A percentile compares a stretch with the other conserved stretches of the same genome.
phyloP scores from a whole-genome alignment of 2,329 filamentous ascomycete species.

The Penicillium sp. region DNA sequence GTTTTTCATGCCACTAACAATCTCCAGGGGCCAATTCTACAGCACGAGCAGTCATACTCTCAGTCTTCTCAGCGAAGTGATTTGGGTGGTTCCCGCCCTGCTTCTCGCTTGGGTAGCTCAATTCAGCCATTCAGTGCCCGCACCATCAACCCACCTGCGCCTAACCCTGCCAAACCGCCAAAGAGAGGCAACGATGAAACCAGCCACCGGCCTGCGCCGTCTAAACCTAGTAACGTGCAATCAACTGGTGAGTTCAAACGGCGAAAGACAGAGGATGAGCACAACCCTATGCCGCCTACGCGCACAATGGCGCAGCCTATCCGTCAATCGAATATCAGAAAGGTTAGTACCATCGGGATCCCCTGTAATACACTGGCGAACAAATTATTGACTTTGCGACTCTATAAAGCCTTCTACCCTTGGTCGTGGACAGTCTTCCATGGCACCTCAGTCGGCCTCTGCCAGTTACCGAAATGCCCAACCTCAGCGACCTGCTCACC shows the following conservation, averaged over 20 bases:
- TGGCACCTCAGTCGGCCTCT: slow-evolving; percentile 32
- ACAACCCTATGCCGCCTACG: slow-evolving; percentile 61
- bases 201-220: slow-evolving; percentile 42
- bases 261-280: slow-evolving; percentile 72
- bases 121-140: slow-evolving; percentile 60
- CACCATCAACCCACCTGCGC: slow-evolving; percentile 58
- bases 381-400: slow-evolving; percentile 16
- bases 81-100: slow-evolving; percentile 51
- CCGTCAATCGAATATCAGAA: slow-evolving; percentile 72
- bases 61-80: slow-evolving; percentile 47
- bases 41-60: slow-evolving; percentile 32
- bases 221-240: slow-evolving; percentile 49
- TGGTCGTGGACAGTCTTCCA: slow-evolving; percentile 37
- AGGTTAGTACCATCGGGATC: slow-evolving; percentile 53
- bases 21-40: slow-evolving; percentile 25
- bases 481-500: slow-evolving; percentile 64
- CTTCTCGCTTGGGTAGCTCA: slow-evolving; percentile 46
- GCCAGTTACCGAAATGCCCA: slow-evolving; percentile 47
- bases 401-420: slow-evolving; percentile 42
- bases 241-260: slow-evolving; percentile 76
- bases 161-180: slow-evolving; percentile 67
- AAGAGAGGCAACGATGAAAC: slow-evolving; percentile 70
- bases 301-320: slow-evolving; percentile 81
- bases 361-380: not conserved
- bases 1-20: slow-evolving; percentile 5